Evolutionary conservation across 2,329 filamentous ascomycete genomes (phyloP).

Genomic region (Coniochaeta sp.): DNA sequence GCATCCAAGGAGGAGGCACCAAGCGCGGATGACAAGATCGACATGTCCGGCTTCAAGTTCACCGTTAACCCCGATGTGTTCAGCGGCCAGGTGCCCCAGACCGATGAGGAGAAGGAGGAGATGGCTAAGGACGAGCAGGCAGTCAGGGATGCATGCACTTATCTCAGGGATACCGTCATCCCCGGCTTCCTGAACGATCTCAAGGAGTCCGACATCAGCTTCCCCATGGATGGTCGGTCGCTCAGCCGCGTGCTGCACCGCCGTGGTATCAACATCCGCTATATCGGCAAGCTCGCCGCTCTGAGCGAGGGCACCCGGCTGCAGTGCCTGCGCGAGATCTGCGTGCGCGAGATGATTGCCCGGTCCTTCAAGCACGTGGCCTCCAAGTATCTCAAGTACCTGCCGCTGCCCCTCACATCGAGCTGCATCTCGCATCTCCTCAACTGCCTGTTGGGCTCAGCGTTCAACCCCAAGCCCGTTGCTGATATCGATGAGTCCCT

Average conservation of each 20-base stretch:
- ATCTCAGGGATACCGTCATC: constrained; percentile 69
- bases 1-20: constrained; percentile 28
- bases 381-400: constrained; percentile 68
- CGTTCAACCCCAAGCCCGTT: constrained; percentile 68
- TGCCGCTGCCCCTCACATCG: constrained; percentile 74
- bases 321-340: constrained; percentile 68
- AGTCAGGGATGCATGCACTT: constrained; percentile 76
- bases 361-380: constrained; percentile 92
- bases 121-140: constrained; percentile 80
- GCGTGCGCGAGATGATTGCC: constrained; percentile 88
- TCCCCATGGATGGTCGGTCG: constrained; percentile 97
- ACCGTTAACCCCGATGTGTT: constrained; percentile 92
- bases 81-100: constrained; percentile 85
- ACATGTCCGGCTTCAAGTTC: constrained; percentile 81
- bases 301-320: constrained; percentile 66
- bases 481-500: constrained; percentile 71
- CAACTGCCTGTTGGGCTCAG: constrained; percentile 82
- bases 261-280: constrained; percentile 93
- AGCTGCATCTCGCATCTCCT: constrained; percentile 79
- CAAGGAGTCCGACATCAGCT: constrained; percentile 86
- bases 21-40: constrained; percentile 60
- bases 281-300: constrained; percentile 77
- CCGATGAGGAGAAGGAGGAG: constrained; percentile 80
- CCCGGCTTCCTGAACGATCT: constrained; percentile 83
- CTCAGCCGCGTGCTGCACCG: constrained; percentile 86